Evolutionary conservation across 2,329 filamentous ascomycete genomes (phyloP).

Genomic region (Myriosclerotinia scirpicola): DNA sequence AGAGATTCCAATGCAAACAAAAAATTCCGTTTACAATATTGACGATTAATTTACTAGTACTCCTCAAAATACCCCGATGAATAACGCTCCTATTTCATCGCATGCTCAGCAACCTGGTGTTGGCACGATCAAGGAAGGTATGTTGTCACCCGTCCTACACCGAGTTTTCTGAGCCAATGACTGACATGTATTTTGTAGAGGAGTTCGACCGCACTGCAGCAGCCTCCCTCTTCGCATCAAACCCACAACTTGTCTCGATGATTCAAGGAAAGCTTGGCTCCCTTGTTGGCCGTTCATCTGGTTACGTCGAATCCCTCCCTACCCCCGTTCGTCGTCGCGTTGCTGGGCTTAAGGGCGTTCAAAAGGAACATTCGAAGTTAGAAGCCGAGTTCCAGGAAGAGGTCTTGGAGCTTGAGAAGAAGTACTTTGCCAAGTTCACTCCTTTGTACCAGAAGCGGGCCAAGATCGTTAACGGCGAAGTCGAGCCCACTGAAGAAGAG

Average conservation of each 20-base stretch:
- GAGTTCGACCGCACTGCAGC: conserved; percentile 84
- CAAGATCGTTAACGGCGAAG: conserved; percentile 82
- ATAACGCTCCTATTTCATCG: conserved; percentile 94
- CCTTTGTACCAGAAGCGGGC: conserved; percentile 95
- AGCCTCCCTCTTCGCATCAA: conserved; percentile 91
- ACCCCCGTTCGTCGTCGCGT: conserved; percentile 87
- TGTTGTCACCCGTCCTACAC: conserved; percentile 43
- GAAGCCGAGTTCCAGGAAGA: conserved; percentile 99
- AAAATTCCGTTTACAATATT: conserved; percentile 13
- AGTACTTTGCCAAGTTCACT: conserved; percentile 98
- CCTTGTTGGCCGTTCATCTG: conserved; percentile 91
- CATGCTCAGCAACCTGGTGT: conserved; percentile 95
- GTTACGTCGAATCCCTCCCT: conserved; percentile 96
- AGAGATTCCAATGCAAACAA: conserved; percentile 12
- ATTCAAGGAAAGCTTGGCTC: conserved; percentile 95
- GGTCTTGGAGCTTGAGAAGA: conserved; percentile 97
- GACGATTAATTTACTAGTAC: conserved; percentile 60
- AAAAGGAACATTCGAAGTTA: conserved; percentile 98
- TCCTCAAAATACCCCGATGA: conserved; percentile 95
- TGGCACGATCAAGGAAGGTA: conserved; percentile 96
- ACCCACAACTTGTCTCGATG: conserved; percentile 93
- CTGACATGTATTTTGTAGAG: conserved; percentile 56
- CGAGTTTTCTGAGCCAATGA: conserved; percentile 32
- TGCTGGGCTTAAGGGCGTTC: conserved; percentile 92
- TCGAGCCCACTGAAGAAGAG: conserved; percentile 85